phyloP scores from a whole-genome alignment of 805 yeast genomes.

The Schwanniomyces sp. region DNA sequence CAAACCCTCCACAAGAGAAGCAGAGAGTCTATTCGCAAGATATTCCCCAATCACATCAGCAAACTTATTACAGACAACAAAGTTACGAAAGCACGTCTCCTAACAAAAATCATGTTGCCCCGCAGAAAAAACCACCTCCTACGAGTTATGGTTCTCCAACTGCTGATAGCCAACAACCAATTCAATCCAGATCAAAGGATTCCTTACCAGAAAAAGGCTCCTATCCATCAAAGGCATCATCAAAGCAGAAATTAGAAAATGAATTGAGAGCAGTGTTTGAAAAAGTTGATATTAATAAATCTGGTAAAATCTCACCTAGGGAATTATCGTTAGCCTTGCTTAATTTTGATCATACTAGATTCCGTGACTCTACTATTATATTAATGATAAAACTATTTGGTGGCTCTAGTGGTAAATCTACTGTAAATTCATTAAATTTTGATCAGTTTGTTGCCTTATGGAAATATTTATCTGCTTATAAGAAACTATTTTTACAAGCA shows the following conservation, averaged over 20 bases:
- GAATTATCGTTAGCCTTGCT: slow-evolving; percentile 61
- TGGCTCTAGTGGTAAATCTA: slow-evolving; percentile 17
- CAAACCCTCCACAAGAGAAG: neutral
- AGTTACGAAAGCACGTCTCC: neutral
- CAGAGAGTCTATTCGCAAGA: neutral
- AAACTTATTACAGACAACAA: slow-evolving; percentile 9
- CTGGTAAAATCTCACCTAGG: slow-evolving; percentile 53
- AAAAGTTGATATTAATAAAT: slow-evolving; percentile 52
- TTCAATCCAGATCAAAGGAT: slow-evolving; percentile 16
- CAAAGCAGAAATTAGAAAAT: slow-evolving; percentile 44
- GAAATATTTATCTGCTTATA: slow-evolving; percentile 68
- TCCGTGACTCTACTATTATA: slow-evolving; percentile 57
- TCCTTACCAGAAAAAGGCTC: slow-evolving; percentile 17
- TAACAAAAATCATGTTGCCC: neutral
- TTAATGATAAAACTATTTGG: slow-evolving; percentile 67
- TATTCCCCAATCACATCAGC: slow-evolving; percentile 5
- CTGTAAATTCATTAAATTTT: slow-evolving; percentile 34
- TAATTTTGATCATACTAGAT: slow-evolving; percentile 64
- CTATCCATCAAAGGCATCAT: slow-evolving; percentile 14
- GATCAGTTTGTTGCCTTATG: slow-evolving; percentile 67
- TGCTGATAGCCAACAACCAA: slow-evolving; percentile 2
- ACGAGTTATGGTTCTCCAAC: slow-evolving; percentile 2
- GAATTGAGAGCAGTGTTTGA: slow-evolving; percentile 53
- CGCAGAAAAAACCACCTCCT: slow-evolving; percentile 21
- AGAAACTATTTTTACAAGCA: slow-evolving; percentile 59